Evolutionary conservation across 345 rosid species (phyloP), one percentile per base, ranked within the genome.

Genomic region (Dimocarpus longan): DNA sequence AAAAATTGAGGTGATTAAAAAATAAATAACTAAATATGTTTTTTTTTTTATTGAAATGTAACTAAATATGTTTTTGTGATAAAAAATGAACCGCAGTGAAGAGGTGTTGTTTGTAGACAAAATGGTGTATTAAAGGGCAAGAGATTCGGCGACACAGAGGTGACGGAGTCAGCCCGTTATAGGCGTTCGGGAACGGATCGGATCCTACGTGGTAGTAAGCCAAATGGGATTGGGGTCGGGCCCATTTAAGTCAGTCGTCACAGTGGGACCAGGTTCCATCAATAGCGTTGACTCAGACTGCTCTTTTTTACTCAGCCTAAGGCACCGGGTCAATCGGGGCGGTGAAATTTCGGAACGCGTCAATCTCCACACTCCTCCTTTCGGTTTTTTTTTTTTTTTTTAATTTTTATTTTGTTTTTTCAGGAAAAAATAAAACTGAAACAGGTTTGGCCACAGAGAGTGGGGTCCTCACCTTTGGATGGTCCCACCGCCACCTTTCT

Each of bases 291-390:
- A 88, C 87, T 71, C 18, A 21, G 85, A 60, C 83, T 60, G 28
- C 71, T 7, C 78, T 80, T 79, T 77, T 82, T 80, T 71, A 5
- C n/a, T 79, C 73, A 71, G 71, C 63, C 50, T 48, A 8, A 65
- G 71, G 73, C 65, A 83, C 78, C 86, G 85, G 84, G 68, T 86
- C 86, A 79, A 76, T 60, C 66, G 83, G 85, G 79, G 80, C 78
- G 79, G 73, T 78, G 83, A 60, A 74, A 59, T 70, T 57, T 52
- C 16, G 79, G 86, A 81, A 81, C 89, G 83, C 89, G 88, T 86
- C 88, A 76, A 81, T 75, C 80, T 77, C 71, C 80, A 63, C 70
- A 57, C 43, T 43, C 19, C 39, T 39, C 3, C 19, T 57, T 63
- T 63, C 15, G 37, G 26, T 68, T 8, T 10, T 15, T 5, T 60